phyloP scores from a whole-genome alignment of 2,329 filamentous ascomycete species.

The Neobulgaria alba region DNA sequence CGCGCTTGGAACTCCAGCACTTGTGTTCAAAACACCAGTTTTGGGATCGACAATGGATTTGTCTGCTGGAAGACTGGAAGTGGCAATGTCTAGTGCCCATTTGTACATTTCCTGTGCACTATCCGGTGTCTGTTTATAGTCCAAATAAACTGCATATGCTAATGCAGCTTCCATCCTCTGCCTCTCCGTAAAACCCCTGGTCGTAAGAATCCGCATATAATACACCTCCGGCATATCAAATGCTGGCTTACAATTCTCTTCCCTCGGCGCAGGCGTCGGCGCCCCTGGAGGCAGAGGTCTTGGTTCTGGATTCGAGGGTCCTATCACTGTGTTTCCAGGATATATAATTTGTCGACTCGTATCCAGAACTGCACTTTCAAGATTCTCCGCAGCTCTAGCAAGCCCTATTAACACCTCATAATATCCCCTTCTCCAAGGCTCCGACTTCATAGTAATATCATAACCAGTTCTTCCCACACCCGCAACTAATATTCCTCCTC shows the following conservation, averaged over 20 bases:
- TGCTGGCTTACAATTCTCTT: conserved; percentile 65
- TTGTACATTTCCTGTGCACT: conserved; percentile 65
- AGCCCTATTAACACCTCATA: conserved; percentile 72
- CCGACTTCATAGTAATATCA: conserved; percentile 50
- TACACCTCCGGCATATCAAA: conserved; percentile 63
- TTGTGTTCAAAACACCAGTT: conserved; percentile 57
- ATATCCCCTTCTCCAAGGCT: conserved; percentile 81
- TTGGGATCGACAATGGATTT: conserved; percentile 47
- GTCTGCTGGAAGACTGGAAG: conserved; percentile 36
- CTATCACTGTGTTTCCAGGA: conserved; percentile 64
- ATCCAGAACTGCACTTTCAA: conserved; percentile 73
- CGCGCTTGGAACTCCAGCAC: conserved; percentile 48
- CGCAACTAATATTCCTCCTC: conserved; percentile 40
- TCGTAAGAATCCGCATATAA: conserved; percentile 76
- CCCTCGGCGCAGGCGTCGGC: conserved; percentile 53
- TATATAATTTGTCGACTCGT: conserved; percentile 57
- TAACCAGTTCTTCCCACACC: conserved; percentile 40
- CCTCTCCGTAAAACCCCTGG: conserved; percentile 66
- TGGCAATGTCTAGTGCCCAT: conserved; percentile 69
- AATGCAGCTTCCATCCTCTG: conserved; percentile 77
- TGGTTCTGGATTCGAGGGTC: conserved; percentile 76
- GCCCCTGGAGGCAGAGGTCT: conserved; percentile 57
- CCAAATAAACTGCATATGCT: conserved; percentile 76
- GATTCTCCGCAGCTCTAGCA: conserved; percentile 67
- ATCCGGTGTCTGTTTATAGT: conserved; percentile 60